Evolutionary conservation across 2,329 filamentous ascomycete genomes (phyloP).

Genomic region (Aspergillus pseudoviridinutans): DNA sequence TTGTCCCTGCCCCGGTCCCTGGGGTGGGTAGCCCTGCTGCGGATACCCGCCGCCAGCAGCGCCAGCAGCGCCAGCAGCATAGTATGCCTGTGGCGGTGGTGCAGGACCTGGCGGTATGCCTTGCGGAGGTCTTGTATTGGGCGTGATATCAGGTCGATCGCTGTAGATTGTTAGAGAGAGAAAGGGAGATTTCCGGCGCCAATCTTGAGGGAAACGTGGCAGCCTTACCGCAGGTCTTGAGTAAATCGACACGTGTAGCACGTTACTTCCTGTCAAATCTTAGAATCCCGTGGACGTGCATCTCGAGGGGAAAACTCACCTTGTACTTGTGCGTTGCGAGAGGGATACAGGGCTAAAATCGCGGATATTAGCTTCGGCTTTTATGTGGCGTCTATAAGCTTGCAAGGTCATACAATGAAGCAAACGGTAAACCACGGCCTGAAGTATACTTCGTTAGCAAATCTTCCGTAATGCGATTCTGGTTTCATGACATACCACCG

Average conservation of each 20-base stretch:
- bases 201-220: not conserved
- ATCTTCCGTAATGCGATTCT: not conserved
- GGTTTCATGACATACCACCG: slow-evolving; percentile 33
- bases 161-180: slow-evolving; percentile 15
- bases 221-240: slow-evolving; percentile 33
- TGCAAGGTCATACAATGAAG: slow-evolving; percentile 34
- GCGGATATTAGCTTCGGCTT: not conserved
- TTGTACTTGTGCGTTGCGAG: slow-evolving; percentile 38
- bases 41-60: not conserved
- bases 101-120: slow-evolving; percentile 24
- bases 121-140: slow-evolving; percentile 31
- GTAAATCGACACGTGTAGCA: slow-evolving; percentile 37
- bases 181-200: not conserved
- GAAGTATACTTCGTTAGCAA: not conserved
- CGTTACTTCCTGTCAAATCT: slow-evolving; percentile 31
- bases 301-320: slow-evolving; percentile 14
- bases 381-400: not conserved
- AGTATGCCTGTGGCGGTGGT: slow-evolving; percentile 22
- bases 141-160: slow-evolving; percentile 36
- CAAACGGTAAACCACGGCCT: slow-evolving; percentile 46
- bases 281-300: slow-evolving; percentile 8
- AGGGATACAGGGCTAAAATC: slow-evolving; percentile 35
- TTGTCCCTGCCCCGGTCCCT: slow-evolving; percentile 16
- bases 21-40: slow-evolving; percentile 11
- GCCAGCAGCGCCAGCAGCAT: not conserved